Evolutionary conservation across 352 stramenopile species (phyloP), one percentile per base, ranked within the genome.

Genomic region (Phytophthora idaei): DNA sequence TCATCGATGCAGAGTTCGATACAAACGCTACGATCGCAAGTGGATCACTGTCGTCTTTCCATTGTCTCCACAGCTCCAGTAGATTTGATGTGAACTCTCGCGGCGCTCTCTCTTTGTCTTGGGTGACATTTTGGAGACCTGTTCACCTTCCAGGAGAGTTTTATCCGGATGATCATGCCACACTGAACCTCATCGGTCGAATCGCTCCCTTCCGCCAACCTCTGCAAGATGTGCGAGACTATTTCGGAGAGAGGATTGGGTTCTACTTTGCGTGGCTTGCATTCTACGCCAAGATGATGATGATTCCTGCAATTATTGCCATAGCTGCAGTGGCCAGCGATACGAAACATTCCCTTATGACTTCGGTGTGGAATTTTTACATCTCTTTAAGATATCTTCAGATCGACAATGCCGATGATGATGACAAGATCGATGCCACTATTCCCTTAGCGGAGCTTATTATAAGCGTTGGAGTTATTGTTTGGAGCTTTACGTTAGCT

Each of bases 191-290:
- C 37, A 39, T 88, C 0, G 68, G 60, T 7, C 73, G 82, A 1
- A 28, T 78, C 4, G 68, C 69, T 14, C 80, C 82, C 9, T 87
- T 94, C 42, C 79, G 74, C 0, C 90, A 97, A 66, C 90, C 90
- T 2, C 69, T 97, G 2, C 82, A 90, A 52, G 45, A 71, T 36
- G 76, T 98, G 2, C 74, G 81, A 9, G 77, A 94, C 55, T 98
- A 97, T 67, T 97, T 96, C 76, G 92, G 91, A 27, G 90, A 97
- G 56, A 61, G 72, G 25, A 77, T 96, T 29, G 92, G 83, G 21
- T 97, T 97, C 51, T 97, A 97, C 80, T 97, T 97, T 75, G 92
- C 91, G 14, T 97, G 89, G 81, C 59, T 96, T 25, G 75, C 76
- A 3, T 88, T 90, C 39, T 97, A 96, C 74, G 89, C 75, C 2